Base-by-base conservation (phyloP, 2,329 filamentous ascomycete species). In the Phyllosticta ampelicida region DNA sequence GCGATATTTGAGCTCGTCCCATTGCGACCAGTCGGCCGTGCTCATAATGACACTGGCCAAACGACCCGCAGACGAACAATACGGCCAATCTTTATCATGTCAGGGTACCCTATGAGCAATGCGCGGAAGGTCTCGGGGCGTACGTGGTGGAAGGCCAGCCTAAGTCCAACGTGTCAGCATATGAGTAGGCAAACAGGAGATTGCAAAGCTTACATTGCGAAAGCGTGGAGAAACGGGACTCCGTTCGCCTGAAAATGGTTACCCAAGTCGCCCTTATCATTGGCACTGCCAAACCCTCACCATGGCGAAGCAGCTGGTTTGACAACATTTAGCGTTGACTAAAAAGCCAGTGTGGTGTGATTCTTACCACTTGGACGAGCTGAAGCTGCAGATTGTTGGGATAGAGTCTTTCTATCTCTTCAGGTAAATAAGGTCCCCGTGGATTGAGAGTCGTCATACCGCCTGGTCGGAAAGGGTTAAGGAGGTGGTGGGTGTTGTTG, bases 171-270 rank as follows among this genome's bases (percentile, higher is more conserved):
- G 53, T 28, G 48, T 53, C 19, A 51, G 36, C 49, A 58, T 30
- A 36, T 50, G 52, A 21, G 49, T 30, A 18, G 13, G n/a, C 36
- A n/a, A 16, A 29, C 13, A 9, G 28, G 20, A 30, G 10, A 13
- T 57, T 48, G 28, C 23, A 48, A 54, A 21, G 51, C 68, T 58
- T 64, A 72, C 70, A 70, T 92, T 94, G 68, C 88, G 82, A 71
- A 99, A 96, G 48, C 94, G 86, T n/a, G 88, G 80, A 60, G 84
- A 87, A 26, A 97, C 88, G 26, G 92, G 92, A 8, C 86, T 92
- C 60, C 92, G 86, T 76, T 87, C 84, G 63, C 82, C 80, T 82
- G 61, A n/a, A 44, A 55, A 8, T 26, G 30, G 18, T 54, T 51
- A 48, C 10, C 53, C n/a, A 9, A 30, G 11, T 48, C 10, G 29